Base-by-base conservation (phyloP, 805 yeast genomes). In the Candida sakaeoensis region DNA sequence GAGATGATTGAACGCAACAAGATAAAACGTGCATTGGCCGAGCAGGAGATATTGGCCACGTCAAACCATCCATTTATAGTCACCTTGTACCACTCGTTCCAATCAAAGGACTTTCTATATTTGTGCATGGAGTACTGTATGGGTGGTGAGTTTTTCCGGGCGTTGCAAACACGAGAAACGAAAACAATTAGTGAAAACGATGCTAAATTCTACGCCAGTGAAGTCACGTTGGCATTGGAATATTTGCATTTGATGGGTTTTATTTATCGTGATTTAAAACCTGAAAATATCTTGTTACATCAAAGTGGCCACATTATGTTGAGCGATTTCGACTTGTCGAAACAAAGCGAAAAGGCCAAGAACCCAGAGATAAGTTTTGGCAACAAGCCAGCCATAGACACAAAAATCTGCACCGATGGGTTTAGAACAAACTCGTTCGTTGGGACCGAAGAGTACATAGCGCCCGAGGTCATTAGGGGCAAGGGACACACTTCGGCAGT, bases 91-190 rank as follows among this genome's bases (percentile, higher is more conserved):
- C 99, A 93, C 61, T 89, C 96, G 0, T 93, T 93, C 67, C 99
- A 93, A 63, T 84, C 95, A 3, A 93, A 87, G 44, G 97, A 90
- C 52, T 80, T 85, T 55, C 63, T 93, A 8, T 93, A 89, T 52
- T 74, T 93, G 29, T 93, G 99, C 63, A 91, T 95, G 96, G 99
- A 93, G 59, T 93, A 91, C 55, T 93, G 99, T 57, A 88, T 93
- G 89, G 99, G 99, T 22, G 99, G 99, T 33, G 99, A 95, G 63
- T 93, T 93, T 54, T 93, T 93, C 70, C 70, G 98, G 44, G 99
- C 98, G 0, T 65, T 93, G 39, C 99, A 93, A 62, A 89, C 97
- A 0, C 73, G 97, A 45, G 82, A 80, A 45, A 79, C 88, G 40
- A 87, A 89, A 57, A 85, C 95, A 49, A 82, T 93, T 10, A 68